Evolutionary conservation across 495 filamentous ascomycete species (phyloP), one percentile per base, ranked within the genome.

Genomic region (Penicillium manginii): DNA sequence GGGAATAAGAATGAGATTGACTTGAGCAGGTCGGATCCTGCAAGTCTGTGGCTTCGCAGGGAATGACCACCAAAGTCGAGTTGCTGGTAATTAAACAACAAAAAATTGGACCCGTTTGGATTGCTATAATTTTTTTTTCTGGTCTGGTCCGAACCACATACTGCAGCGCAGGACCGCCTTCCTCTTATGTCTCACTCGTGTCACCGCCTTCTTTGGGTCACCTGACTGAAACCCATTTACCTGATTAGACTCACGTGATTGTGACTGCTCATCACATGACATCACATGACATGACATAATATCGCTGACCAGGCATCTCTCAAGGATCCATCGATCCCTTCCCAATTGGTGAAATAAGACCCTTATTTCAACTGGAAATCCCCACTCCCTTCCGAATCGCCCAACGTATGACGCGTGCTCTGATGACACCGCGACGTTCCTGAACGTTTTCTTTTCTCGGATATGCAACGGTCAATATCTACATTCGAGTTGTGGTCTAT

Each of bases 71-170:
- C 15, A 55, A 50, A 33, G 29, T 23, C 31, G 48, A 26, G 29
- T 33, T 50, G 48, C 48, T 50, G 23, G 26, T 19, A 26, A 33
- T 45, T 50, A 12, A 21, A 45, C 42, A 52, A 57, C 50, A 52
- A 55, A 50, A 42, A 51, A 43, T 40, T 29, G 45, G 31, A 49
- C 50, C 54, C 55, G 55, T 52, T 15, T 14, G 53, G 52, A 48
- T 57, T 19, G 40, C 40, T 17, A 43, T 43, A 43, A 43, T 43
- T 43, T 43, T 55, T 57, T 47, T 2, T 4, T 40, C 21, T 23
- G 35, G 14, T 46, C 42, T 18, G 35, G 14, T 46, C 42, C 19
- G 18, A 19, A 32, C 17, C 7, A n/a, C 6, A 43, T 43, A 43
- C 40, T 43, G 40, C 40, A 12, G n/a, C 4, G 4, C 9, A 49